Evolutionary conservation across 495 filamentous ascomycete genomes (phyloP).

Genomic region (Immersiella caudata): DNA sequence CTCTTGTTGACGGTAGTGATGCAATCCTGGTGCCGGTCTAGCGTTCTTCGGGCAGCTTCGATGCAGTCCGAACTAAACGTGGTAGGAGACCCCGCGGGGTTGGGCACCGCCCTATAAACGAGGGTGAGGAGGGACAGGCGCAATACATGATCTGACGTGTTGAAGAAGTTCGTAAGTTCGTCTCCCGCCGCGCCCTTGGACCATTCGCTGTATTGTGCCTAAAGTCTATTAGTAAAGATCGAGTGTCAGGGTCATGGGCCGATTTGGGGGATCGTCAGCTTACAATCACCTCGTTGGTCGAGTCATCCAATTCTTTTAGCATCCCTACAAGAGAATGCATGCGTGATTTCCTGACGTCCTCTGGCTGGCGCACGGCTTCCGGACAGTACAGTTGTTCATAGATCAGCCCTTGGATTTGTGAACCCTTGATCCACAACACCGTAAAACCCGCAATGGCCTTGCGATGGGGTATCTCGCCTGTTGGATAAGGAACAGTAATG

Average conservation of each 20-base stretch:
- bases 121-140: constrained; percentile 56
- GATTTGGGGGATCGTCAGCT: neutral
- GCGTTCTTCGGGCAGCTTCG: constrained; percentile 54
- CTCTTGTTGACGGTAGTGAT: constrained; percentile 50
- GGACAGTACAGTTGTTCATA: constrained; percentile 30
- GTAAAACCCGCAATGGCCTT: constrained; percentile 12
- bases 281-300: constrained; percentile 1
- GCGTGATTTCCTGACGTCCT: constrained; percentile 6
- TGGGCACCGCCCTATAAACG: constrained; percentile 64
- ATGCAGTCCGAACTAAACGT: constrained; percentile 62
- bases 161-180: constrained; percentile 45
- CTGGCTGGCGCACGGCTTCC: constrained; percentile 16
- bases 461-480: neutral
- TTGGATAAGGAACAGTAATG: constrained; percentile 44
- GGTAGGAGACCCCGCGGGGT: constrained; percentile 41
- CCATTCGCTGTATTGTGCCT: constrained; percentile 5
- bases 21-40: constrained; percentile 56
- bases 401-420: constrained; percentile 26
- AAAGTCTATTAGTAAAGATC: neutral
- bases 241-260: no score
- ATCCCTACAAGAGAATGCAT: constrained; percentile 2
- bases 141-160: constrained; percentile 57
- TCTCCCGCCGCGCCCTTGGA: constrained; percentile 10
- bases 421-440: constrained; percentile 19
- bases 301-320: constrained; percentile 8